Base-by-base conservation (phyloP, 2,329 filamentous ascomycete genomes). In the Xenosphaeropsis pyriputrescens region DNA sequence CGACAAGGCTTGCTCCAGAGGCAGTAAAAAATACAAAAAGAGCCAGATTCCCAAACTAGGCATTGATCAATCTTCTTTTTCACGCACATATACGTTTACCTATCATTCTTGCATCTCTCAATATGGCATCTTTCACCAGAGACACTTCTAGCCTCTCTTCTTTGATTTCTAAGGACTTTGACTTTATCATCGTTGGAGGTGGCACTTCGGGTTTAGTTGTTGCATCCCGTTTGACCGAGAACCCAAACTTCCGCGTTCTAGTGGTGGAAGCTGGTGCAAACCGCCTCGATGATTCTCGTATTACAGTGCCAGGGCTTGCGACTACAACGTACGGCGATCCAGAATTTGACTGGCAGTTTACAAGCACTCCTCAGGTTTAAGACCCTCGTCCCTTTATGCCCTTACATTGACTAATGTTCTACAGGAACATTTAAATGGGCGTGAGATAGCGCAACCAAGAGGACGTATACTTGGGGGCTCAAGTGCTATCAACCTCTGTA, bases 151-250 rank as follows among this genome's bases (percentile, higher is more conserved):
- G 18, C 18, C 18, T 19, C 8, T 19, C 18, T 19, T 8, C 18
- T 8, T 19, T 19, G 18, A 19, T 19, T 19, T 19, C 18, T 8
- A 19, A 19, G 18, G 18, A 19, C 18, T 19, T 19, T 29, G 40
- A 42, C 29, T 42, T 39, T n/a, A 46, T 50, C 19, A 39, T 50
- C 7, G 45, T 50, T 18, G 48, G 48, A 30, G 72, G 62, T 42
- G 75, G 75, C n/a, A 69, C 75, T 2, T 64, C 75, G 6, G 76
- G 76, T 6, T 67, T 67, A 35, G 57, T 68, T 1, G 49, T 79
- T 12, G 75, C 75, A 0, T 56, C 65, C 1, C 57, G 60, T 1
- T 64, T 80, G 4, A 64, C 71, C 2, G 53, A 58, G 14, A 57
- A 67, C 0, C 29, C 58, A 0, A 58, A 60, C 29, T 58, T 55